Evolutionary conservation across 2,329 filamentous ascomycete species (phyloP), one percentile per base, ranked within the genome.

Genomic region (Orbilia ellipsospora): DNA sequence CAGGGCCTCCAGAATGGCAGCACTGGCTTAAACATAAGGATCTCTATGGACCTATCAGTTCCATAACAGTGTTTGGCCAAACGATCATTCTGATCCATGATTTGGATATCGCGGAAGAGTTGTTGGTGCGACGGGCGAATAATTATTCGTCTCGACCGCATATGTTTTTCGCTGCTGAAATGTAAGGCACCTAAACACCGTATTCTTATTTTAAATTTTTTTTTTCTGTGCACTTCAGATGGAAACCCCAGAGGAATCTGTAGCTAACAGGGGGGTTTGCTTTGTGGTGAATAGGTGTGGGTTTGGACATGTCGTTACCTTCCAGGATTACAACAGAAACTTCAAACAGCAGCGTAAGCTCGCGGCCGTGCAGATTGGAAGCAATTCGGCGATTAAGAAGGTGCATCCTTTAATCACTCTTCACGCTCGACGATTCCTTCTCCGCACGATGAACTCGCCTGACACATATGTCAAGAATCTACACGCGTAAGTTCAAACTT

Each of bases 341-440:
- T 83, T 84, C 18, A 81, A 81, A 28, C 80, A 80, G 1, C 82
- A 85, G 55, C 84, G 86, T 10, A 87, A 84, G 78, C 81, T 84
- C 8, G 82, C 85, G 48, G 80, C 82, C 26, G 81, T 82, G n/a
- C 80, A 84, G 12, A 80, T 87, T 4, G 86, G 86, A 0, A 83
- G 84, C 0, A 84, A 83, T 42, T 66, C 77, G 0, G 77, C 81
- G 0, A 81, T 84, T 0, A 73, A 82, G 0, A 82, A 83, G 18
- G 86, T 84, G 69, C 79, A 84, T 42, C 36, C 70, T 0, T 42
- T 85, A 0, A 84, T 86, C 69, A 84, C 87, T 50, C 78, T 80
- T 0, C 85, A 87, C 68, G 81, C 81, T 1, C 80, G 81, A 1
- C 83, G 83, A 1, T 85, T 86, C 50, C 79, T 87, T 10, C 79